A percentile compares a stretch with the other conserved stretches of the same genome.
phyloP scores from a whole-genome alignment of 768 basidiomycete species.

The Pholiota conissans region DNA sequence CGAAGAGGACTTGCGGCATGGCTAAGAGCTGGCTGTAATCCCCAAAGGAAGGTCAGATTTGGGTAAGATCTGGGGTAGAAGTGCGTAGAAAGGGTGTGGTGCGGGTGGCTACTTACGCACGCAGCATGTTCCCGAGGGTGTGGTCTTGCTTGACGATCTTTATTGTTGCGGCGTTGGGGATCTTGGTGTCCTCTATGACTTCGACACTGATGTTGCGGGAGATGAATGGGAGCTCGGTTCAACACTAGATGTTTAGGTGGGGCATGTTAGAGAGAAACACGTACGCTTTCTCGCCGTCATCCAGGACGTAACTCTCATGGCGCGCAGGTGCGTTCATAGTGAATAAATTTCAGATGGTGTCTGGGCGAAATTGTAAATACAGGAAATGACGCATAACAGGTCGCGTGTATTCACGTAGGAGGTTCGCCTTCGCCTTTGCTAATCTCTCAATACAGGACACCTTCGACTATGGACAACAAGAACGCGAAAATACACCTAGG shows the following conservation, averaged over 20 bases:
- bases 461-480: background rate
- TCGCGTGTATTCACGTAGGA: constrained; percentile 16
- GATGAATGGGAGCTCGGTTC: background rate
- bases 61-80: background rate
- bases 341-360: constrained; percentile 15
- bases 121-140: constrained; percentile 94
- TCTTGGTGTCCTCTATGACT: constrained; percentile 93
- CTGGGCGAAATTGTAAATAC: constrained; percentile 18
- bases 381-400: constrained; percentile 5
- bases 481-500: constrained; percentile 6
- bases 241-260: constrained; percentile 1
- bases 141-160: constrained; percentile 97
- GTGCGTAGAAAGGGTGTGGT: background rate
- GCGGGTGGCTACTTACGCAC: constrained; percentile 59
- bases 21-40: constrained; percentile 78
- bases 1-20: constrained; percentile 88
- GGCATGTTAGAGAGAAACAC: constrained; percentile 34
- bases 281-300: constrained; percentile 93
- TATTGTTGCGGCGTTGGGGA: constrained; percentile 95
- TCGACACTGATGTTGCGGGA: constrained; percentile 60
- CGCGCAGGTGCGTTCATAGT: constrained; percentile 94
- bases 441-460: background rate
- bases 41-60: background rate
- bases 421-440: background rate
- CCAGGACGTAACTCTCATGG: constrained; percentile 87